A percentile compares a stretch with the other conserved stretches of the same genome.
Conservation (phyloP, 2,329 filamentous ascomycete species). For the Fusarium torreyae region DNA sequence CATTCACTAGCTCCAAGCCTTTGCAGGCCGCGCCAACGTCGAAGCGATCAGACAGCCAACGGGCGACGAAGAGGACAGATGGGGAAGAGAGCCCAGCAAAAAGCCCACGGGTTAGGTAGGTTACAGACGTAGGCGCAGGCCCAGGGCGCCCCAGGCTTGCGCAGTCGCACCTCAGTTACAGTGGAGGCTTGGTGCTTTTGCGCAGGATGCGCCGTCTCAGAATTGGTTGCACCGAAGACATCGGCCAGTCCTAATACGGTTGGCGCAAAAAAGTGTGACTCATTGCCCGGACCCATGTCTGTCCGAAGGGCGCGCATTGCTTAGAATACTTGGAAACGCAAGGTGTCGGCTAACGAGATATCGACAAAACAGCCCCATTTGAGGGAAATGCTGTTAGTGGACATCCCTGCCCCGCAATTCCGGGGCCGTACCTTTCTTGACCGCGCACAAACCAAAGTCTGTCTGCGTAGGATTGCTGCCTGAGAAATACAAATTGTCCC, state of each 20-base stretch:
- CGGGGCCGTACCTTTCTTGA: slow-evolving; percentile 26
- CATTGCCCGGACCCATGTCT: slow-evolving; percentile 52
- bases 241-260: slow-evolving; percentile 51
- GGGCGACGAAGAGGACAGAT: background rate
- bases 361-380: too few species aligned
- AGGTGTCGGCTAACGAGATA: slow-evolving; percentile 27
- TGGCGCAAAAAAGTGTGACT: slow-evolving; percentile 55
- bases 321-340: slow-evolving; percentile 34
- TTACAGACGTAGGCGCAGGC: background rate
- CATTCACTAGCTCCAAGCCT: slow-evolving; percentile 28
- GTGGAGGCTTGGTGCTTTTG: slow-evolving; percentile 40
- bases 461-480: slow-evolving; percentile 56
- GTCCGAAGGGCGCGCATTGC: slow-evolving; percentile 46
- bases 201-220: slow-evolving; percentile 45
- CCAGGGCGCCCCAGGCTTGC: slow-evolving; percentile 7
- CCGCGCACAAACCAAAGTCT: slow-evolving; percentile 39
- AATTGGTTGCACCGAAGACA: slow-evolving; percentile 41
- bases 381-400: slow-evolving; percentile 29
- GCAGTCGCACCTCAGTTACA: slow-evolving; percentile 14
- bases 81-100: background rate
- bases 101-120: background rate
- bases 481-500: slow-evolving; percentile 63
- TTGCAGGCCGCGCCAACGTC: slow-evolving; percentile 18
- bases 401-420: slow-evolving; percentile 42
- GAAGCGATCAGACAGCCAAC: background rate